Evolutionary conservation across 1,284 basidiomycete genomes (phyloP), one percentile per base, ranked within the genome.

Genomic region (Lentinula novae-zelandiae): DNA sequence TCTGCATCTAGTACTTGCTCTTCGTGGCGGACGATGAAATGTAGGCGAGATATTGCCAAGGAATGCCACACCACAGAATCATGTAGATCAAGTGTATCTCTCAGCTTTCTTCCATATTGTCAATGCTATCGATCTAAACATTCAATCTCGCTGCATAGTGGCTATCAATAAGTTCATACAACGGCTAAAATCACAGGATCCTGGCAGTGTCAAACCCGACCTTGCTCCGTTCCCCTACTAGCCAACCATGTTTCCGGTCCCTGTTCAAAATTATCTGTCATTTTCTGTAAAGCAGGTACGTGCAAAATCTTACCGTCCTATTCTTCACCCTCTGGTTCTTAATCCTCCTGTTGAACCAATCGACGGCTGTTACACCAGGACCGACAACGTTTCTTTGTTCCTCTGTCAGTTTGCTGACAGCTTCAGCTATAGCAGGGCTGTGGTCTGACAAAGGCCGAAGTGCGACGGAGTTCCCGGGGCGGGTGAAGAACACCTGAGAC

Each of bases 1-100:
- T 34, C 86, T 98, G 65, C 95, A 98, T 79, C 81, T 97, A 51
- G 95, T 97, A 60, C 86, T 98, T 52, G 94, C 95, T 4, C 84
- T 97, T 53, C 92, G 94, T 75, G 95, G 95, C 56, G 95, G 95
- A 52, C 68, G 67, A 66, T 77, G 63, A 75, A 46, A 36, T 54
- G 31, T 20, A 22, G 12, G 34, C 20, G 49, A 50, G 9, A 27
- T 46, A 8, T n/a, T 46, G 6, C 1, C 27, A 33, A n/a, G 49
- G 9, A 33, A 51, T 9, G 13, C 9, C 34, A 20, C 51, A 53
- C 3, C 52, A 34, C 17, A 22, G 31, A 36, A n/a, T 36, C 34
- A 15, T 38, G 52, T 53, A 44, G 53, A 54, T 54, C 22, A 42
- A 44, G 7, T 56, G 54, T 56, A 44, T 46, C 10, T 31, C 34